Conservation (phyloP, 768 basidiomycete species). For the Fomitopsis serialis region DNA sequence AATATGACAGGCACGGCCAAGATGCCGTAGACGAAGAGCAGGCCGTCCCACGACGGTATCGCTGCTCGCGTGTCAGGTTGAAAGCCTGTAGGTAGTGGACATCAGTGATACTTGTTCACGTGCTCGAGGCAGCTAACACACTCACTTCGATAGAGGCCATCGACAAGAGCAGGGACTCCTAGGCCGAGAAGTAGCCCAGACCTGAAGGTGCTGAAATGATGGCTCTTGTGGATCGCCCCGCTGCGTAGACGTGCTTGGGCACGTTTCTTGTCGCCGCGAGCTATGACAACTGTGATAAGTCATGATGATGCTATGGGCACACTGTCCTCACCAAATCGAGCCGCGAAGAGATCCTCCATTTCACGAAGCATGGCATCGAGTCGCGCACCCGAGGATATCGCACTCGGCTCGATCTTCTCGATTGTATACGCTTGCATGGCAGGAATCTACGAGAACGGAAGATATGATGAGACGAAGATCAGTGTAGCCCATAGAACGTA, state of each 20-base stretch:
- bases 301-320: background rate
- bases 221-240: slow-evolving; percentile 42
- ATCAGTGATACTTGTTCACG: background rate
- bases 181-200: slow-evolving; percentile 71
- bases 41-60: slow-evolving; percentile 65
- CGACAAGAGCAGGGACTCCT: slow-evolving; percentile 60
- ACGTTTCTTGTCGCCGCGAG: slow-evolving; percentile 70
- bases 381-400: slow-evolving; percentile 58
- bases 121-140: slow-evolving; percentile 13
- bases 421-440: slow-evolving; percentile 75
- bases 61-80: slow-evolving; percentile 41
- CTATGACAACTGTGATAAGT: slow-evolving; percentile 22
- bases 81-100: slow-evolving; percentile 38
- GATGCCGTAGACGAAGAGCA: slow-evolving; percentile 76
- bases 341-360: slow-evolving; percentile 74
- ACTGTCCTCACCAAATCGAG: slow-evolving; percentile 58
- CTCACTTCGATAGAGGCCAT: slow-evolving; percentile 63
- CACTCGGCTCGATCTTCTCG: slow-evolving; percentile 67
- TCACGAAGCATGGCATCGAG: slow-evolving; percentile 66
- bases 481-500: background rate
- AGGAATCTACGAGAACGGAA: slow-evolving; percentile 40
- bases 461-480: background rate
- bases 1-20: slow-evolving; percentile 74
- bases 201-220: slow-evolving; percentile 69
- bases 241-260: slow-evolving; percentile 66